Evolutionary conservation across 495 filamentous ascomycete species (phyloP), one percentile per base, ranked within the genome.

Genomic region (Talaromyces adpressus): DNA sequence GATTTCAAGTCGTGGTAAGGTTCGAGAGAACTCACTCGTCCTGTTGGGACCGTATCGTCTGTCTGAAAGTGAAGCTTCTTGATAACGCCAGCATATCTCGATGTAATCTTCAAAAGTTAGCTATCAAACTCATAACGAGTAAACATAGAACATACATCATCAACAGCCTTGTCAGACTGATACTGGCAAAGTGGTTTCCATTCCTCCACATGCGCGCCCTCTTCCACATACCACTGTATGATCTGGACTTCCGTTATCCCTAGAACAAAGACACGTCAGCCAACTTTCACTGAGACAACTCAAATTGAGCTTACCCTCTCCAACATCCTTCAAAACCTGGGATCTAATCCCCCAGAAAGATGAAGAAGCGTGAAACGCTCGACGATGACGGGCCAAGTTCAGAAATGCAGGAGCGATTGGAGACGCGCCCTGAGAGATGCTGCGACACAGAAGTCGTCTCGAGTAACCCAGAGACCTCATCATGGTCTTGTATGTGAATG

Each of bases 161-260:
- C 92, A n/a, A 91, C 93, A 14, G 95, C 95, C 75, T 99, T 99
- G 77, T 99, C 95, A 61, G 90, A 94, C 72, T 97, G 94, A 47
- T 98, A 95, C 77, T 99, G 94, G 74, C 95, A 99, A 41, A 99
- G 78, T 62, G 91, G 93, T 71, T 95, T 93, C 85, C 96, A 99
- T 76, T 99, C 92, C 79, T 98, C 93, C 67, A 99, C 92, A 61
- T 91, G 87, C 25, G 95, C 95, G 58, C 90, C 93, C 59, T 96
- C 93, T 73, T 97, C 89, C 64, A 98, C 94, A 73, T 97, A 99
- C 95, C 95, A 99, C 79, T 98, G 95, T 68, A 98, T 98, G 70
- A 99, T 91, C 73, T 98, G 93, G 73, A 94, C 95, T 77, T 98
- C 94, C 67, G 92, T 91, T 70, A 98, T 98, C 57, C 94, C 92